These are phyloP conservation scores for Penicillium sp. DNA, from an alignment of 2,329 filamentous ascomycete genomes.

Conservation along the genomic window DNA sequence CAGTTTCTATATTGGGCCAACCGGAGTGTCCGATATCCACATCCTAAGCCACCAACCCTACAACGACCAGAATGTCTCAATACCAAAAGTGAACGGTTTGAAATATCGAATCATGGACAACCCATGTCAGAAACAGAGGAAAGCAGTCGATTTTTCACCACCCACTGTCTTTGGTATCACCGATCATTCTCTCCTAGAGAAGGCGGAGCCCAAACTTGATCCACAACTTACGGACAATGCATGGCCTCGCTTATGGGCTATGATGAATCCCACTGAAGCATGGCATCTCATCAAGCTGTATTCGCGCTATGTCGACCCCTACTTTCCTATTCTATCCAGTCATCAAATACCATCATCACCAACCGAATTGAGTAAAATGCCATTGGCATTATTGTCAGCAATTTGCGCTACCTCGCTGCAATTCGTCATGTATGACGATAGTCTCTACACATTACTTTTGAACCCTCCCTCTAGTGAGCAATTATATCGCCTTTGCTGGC, in stretches of 20 bases:
- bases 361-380: neutral
- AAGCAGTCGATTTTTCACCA: neutral
- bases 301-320: neutral
- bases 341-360: neutral
- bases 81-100: neutral
- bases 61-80: neutral
- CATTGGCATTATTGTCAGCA: neutral
- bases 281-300: neutral
- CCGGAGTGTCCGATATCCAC: neutral
- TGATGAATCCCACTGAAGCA: neutral
- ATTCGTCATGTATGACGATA: conserved; percentile 1
- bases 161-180: neutral
- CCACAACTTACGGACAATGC: neutral
- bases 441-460: neutral
- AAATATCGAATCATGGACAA: neutral
- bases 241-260: neutral
- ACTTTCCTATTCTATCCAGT: neutral
- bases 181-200: neutral
- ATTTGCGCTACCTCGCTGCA: neutral
- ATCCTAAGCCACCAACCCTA: neutral
- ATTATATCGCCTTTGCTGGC: neutral
- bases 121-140: neutral
- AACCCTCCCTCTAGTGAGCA: neutral
- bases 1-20: conserved; percentile 1
- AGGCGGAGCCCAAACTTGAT: neutral